These are phyloP conservation scores for Herpotrichia juniperi DNA, from an alignment of 2,329 filamentous ascomycete species.

Conservation along the genomic window DNA sequence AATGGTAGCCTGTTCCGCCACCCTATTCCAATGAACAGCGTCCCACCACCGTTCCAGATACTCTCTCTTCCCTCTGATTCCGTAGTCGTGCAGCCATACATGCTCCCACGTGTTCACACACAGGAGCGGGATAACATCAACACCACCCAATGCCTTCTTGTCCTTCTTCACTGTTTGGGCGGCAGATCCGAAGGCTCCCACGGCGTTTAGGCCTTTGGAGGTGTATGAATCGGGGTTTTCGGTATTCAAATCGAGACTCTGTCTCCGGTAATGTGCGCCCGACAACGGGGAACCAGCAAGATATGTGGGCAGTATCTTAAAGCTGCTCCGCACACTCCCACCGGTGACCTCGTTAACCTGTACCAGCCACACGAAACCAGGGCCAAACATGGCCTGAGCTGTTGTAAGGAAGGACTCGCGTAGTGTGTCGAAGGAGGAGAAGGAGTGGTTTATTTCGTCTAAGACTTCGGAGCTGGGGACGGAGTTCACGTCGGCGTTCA, in stretches of 20 bases:
- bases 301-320: slow-evolving; percentile 84
- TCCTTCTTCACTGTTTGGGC: slow-evolving; percentile 28
- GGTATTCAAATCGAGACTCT: slow-evolving; percentile 73
- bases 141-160: slow-evolving; percentile 67
- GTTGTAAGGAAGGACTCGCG: slow-evolving; percentile 79
- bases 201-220: slow-evolving; percentile 39
- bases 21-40: slow-evolving; percentile 81
- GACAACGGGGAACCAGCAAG: slow-evolving; percentile 88
- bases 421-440: slow-evolving; percentile 83
- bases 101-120: slow-evolving; percentile 98
- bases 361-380: slow-evolving; percentile 96
- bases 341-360: slow-evolving; percentile 45
- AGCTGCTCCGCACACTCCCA: slow-evolving; percentile 51
- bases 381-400: slow-evolving; percentile 91
- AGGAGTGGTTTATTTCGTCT: slow-evolving; percentile 69
- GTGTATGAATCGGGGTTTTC: slow-evolving; percentile 39
- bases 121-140: slow-evolving; percentile 75
- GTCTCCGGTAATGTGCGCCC: slow-evolving; percentile 79
- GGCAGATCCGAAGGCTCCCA: slow-evolving; percentile 47
- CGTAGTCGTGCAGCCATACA: slow-evolving; percentile 85
- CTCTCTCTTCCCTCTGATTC: slow-evolving; percentile 72
- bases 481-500: slow-evolving; percentile 29
- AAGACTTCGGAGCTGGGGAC: slow-evolving; percentile 57
- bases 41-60: slow-evolving; percentile 89
- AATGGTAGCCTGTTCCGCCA: slow-evolving; percentile 46